phyloP scores from a whole-genome alignment of 2,329 filamentous ascomycete genomes.

The Sordariomycetes sp. region DNA sequence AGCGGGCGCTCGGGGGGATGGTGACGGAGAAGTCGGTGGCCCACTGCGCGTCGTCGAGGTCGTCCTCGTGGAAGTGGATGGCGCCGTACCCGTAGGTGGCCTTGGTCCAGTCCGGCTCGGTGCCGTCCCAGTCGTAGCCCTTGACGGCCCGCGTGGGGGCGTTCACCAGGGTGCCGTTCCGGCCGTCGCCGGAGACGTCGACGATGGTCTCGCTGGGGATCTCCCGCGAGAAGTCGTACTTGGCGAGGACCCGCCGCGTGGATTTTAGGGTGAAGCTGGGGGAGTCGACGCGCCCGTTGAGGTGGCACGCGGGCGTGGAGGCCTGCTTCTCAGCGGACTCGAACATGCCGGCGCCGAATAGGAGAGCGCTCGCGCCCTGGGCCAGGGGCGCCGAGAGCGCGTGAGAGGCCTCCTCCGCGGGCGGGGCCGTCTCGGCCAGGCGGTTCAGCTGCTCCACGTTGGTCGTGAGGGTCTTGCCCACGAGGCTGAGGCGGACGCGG shows the following conservation, averaged over 20 bases:
- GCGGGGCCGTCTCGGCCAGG: constrained; percentile 4
- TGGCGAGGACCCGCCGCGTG: constrained; percentile 4
- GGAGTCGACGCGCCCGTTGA: constrained; percentile 12
- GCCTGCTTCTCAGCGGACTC: background rate
- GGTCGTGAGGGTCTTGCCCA: constrained; percentile 2
- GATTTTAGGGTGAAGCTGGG: constrained; percentile 7
- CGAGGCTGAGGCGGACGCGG: constrained; percentile 3
- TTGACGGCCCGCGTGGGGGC: constrained; percentile 20
- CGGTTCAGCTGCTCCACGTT: constrained; percentile 5
- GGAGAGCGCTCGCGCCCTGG: background rate
- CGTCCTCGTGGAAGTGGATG: constrained; percentile 26
- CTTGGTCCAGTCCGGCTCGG: constrained; percentile 18
- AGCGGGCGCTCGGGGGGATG: constrained; percentile 11
- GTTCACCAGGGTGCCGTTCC: constrained; percentile 18
- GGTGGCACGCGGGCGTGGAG: constrained; percentile 6
- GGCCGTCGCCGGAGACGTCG: constrained; percentile 14
- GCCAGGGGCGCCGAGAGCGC: background rate
- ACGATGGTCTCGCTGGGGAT: constrained; percentile 13
- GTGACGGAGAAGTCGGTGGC: constrained; percentile 18
- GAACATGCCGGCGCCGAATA: constrained; percentile 6
- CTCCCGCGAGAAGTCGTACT: constrained; percentile 13
- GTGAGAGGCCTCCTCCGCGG: background rate
- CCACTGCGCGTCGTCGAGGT: constrained; percentile 23
- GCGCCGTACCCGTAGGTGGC: constrained; percentile 22
- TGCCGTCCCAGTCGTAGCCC: constrained; percentile 20